These are phyloP conservation scores for Botrytis byssoidea DNA, from an alignment of 2,329 filamentous ascomycete genomes.

Conservation along the genomic window DNA sequence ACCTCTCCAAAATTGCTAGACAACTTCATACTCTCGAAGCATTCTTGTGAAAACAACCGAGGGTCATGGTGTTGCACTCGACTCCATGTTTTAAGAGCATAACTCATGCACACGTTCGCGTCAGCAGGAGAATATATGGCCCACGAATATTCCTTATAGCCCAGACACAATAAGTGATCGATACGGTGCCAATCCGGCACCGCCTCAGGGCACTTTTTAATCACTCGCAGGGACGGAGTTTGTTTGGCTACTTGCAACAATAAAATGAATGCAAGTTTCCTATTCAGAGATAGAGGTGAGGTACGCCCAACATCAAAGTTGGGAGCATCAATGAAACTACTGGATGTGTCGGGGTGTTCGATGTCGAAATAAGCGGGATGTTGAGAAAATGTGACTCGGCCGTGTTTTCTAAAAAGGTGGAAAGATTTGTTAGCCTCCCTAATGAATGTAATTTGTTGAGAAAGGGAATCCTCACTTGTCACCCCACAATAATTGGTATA, in stretches of 20 bases:
- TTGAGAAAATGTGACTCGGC: neutral
- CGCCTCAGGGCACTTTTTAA: neutral
- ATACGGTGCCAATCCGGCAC: constrained; percentile 1
- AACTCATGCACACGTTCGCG: neutral
- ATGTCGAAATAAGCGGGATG: neutral
- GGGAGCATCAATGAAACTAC: neutral
- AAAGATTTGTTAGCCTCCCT: neutral
- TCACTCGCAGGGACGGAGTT: neutral
- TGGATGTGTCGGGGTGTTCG: neutral
- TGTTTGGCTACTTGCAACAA: neutral
- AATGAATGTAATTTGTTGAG: too few species aligned
- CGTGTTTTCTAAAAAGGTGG: neutral
- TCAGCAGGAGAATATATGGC: constrained; percentile 2
- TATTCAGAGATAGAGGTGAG: neutral
- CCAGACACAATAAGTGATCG: neutral
- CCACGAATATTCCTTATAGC: neutral
- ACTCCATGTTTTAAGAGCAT: neutral
- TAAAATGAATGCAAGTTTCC: neutral
- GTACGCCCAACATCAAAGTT: neutral
- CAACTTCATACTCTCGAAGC: neutral
- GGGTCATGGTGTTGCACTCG: neutral
- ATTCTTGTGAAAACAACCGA: neutral
- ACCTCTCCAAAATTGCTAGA: too few species aligned
- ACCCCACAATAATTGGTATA: neutral
- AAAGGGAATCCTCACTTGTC: neutral